Evolutionary conservation across 2,329 filamentous ascomycete genomes (phyloP), one percentile per base, ranked within the genome.

Genomic region (Epichloe brachyelytri): DNA sequence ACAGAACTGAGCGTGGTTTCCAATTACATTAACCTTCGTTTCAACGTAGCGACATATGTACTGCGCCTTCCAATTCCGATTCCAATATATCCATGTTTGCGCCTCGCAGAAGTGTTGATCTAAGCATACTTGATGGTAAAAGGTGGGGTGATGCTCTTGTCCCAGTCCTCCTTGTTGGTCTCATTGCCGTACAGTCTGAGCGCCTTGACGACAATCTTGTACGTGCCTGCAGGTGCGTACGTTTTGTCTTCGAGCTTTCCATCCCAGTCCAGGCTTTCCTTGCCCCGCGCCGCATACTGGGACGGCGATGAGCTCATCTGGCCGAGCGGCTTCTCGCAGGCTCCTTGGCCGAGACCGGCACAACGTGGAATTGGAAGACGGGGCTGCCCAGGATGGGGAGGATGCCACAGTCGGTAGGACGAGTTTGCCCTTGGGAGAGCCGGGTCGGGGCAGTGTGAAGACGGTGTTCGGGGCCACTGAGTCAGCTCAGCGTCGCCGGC

Each of bases 111-210:
- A 30, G 26, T 30, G 8, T 11, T 30, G 8, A 30, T 39, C 37
- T 30, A 30, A 30, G 26, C 26, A 40, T 47, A 51, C 22, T 4
- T n/a, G 26, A 52, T 44, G 6, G 19, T 33, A 5, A 51, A 51
- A 3, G 33, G 20, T 15, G n/a, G 11, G 20, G 49, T 39, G 20
- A 46, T 43, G 36, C 43, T 46, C 20, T 48, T 45, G 37, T 74
- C 71, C 54, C 71, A 75, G 49, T 75, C 70, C 5, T 57, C 59
- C 0, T 58, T 50, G 52, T 65, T 57, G 3, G 60, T 55, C 6
- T 59, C 54, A 50, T 75, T 63, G 8, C 73, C 72, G 50, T 70
- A 72, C 52, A 75, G 64, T 55, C 67, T 68, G 51, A 75, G 62
- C 20, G 71, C 67, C 57, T 65, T 66, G 48, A 73, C 59, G 3